These are phyloP conservation scores for Pyronema domesticum DNA, from an alignment of 495 filamentous ascomycete genomes.

Conservation along the genomic window DNA sequence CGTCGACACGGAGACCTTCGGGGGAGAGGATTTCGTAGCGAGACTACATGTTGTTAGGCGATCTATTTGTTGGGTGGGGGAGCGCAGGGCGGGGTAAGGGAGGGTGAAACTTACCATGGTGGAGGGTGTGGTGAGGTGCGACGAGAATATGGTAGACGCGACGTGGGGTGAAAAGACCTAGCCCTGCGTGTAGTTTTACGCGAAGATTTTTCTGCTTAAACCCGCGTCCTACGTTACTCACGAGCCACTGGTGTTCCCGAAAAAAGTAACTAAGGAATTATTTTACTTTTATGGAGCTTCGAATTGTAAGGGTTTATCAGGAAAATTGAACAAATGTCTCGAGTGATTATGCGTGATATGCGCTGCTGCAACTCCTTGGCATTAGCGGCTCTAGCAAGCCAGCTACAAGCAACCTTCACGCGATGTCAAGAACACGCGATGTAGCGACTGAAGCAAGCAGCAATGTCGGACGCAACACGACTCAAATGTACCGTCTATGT, in stretches of 20 bases:
- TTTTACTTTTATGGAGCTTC: too few relatives aligned
- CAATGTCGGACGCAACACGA: slow-evolving; percentile 63
- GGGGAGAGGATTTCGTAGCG: slow-evolving; percentile 24
- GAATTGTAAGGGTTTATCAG: too few relatives aligned
- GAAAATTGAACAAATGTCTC: too few relatives aligned
- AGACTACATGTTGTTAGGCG: slow-evolving; percentile 7
- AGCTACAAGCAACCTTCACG: too few relatives aligned
- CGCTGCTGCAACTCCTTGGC: too few relatives aligned
- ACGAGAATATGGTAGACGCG: not conserved
- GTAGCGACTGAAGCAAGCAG: slow-evolving; percentile 10
- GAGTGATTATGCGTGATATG: too few relatives aligned
- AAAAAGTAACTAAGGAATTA: too few relatives aligned
- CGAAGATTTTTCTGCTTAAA: not conserved
- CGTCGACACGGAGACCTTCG: slow-evolving; percentile 24
- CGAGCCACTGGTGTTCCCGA: too few relatives aligned
- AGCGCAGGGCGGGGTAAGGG: not conserved
- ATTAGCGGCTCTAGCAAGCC: too few relatives aligned
- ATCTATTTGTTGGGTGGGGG: not conserved
- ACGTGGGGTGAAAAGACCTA: not conserved
- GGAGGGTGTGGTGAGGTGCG: not conserved
- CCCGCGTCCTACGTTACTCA: too few relatives aligned
- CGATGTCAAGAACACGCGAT: too few relatives aligned
- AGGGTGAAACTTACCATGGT: not conserved
- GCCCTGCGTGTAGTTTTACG: not conserved
- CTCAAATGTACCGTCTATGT: slow-evolving; percentile 83